phyloP scores from a whole-genome alignment of 2,329 filamentous ascomycete genomes.

The Aspergillus pseudoviridinutans region DNA sequence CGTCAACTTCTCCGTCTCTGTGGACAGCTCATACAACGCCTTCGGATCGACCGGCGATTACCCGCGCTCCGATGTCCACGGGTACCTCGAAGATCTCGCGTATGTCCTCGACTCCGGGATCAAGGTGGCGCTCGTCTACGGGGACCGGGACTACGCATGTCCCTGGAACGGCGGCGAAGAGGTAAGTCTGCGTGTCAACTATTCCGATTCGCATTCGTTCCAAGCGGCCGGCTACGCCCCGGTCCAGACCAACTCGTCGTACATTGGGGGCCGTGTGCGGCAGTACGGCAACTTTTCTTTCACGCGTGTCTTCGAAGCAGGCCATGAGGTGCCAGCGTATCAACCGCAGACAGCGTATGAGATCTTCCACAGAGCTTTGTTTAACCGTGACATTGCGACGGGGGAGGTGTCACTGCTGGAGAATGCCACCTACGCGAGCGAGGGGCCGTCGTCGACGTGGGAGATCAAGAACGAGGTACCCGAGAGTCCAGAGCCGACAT shows the following conservation, averaged over 20 bases:
- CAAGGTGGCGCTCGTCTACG: slow-evolving; percentile 56
- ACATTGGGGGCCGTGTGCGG: slow-evolving; percentile 45
- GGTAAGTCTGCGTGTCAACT: slow-evolving; percentile 48
- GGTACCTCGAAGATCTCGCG: slow-evolving; percentile 31
- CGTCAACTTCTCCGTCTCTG: slow-evolving; percentile 53
- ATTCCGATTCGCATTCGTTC: slow-evolving; percentile 44
- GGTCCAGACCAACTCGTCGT: slow-evolving; percentile 38
- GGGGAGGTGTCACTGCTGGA: slow-evolving; percentile 42
- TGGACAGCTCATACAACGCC: slow-evolving; percentile 41
- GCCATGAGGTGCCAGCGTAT: slow-evolving; percentile 50
- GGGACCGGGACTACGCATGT: slow-evolving; percentile 56
- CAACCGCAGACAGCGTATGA: slow-evolving; percentile 53
- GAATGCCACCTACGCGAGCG: slow-evolving; percentile 36
- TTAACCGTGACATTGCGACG: slow-evolving; percentile 53
- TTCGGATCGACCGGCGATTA: slow-evolving; percentile 50
- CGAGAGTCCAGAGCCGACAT: slow-evolving; percentile 37
- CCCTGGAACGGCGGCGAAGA: slow-evolving; percentile 57
- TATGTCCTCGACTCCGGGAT: slow-evolving; percentile 56
- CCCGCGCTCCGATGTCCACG: slow-evolving; percentile 42
- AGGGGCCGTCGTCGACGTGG: slow-evolving; percentile 38
- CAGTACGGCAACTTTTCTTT: slow-evolving; percentile 50
- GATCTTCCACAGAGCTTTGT: slow-evolving; percentile 52
- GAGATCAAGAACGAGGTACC: slow-evolving; percentile 46
- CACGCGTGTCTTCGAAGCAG: slow-evolving; percentile 45
- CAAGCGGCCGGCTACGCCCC: slow-evolving; percentile 48